Evolutionary conservation across 371 early-diverging fungal genomes (phyloP), one percentile per base, ranked within the genome.

Genomic region (Amoeboradix gromovi): DNA sequence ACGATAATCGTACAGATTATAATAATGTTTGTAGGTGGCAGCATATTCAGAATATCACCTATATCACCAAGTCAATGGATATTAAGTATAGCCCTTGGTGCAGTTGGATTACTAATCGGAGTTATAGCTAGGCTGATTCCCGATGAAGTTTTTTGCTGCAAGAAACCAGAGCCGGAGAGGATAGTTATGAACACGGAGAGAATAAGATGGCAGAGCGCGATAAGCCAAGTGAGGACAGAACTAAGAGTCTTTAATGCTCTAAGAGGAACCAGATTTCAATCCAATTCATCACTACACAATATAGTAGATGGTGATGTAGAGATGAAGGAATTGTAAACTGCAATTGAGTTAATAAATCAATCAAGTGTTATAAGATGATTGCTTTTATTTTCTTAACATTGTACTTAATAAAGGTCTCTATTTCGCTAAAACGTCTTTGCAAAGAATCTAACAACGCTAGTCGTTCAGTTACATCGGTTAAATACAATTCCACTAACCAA

Each of bases 1-100:
- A 80, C 81, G 69, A 72, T 81, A 0, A 31, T 74, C 29, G 80
- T 82, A 17, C 87, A 86, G 74, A 68, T 80, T 1, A 0, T 86
- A 28, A 83, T 87, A 65, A 81, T 86, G 1, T 70, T 80, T 68
- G 79, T 79, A 31, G 70, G 69, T 31, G 27, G 70, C 12, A 67
- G 17, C 27, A 32, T 70, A 27, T 70, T 70, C 29, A 67, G 31
- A 67, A 70, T 32, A 1, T n/a, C 28, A 17, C 66, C 66, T 27
- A 28, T 67, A 17, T 5, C 12, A 12, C 12, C 48, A 12, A 12
- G 22, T 48, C 22, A 48, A 12, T 48, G 48, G 48, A 5, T 48
- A 48, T 48, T 48, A 22, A 48, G 48, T 48, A 48, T 48, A 48
- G 48, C 48, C 48, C 48, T 48, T 12, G 48, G 48, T 12, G 5